Percentiles rank a stretch among this genome's conserved stretches.
phyloP scores from a whole-genome alignment of 164 flowering plant genomes.

The Berberis vulgaris region DNA sequence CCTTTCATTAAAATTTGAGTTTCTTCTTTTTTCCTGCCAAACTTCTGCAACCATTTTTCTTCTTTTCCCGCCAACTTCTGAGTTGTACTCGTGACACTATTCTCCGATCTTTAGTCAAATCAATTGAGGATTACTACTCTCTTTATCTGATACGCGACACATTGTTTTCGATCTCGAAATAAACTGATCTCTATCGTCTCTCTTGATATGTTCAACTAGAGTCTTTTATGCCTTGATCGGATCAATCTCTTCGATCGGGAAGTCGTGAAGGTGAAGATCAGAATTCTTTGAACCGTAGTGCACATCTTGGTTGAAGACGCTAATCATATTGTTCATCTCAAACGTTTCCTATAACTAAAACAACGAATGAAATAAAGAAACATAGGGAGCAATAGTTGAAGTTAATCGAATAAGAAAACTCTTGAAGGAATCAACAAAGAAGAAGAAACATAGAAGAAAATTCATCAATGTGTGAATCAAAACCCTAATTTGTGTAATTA shows the following conservation, averaged over 20 bases:
- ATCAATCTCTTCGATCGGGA: conserved; percentile 1
- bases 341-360: conserved; percentile 4
- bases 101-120: conserved; percentile 3
- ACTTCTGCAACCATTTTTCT: too few relatives aligned
- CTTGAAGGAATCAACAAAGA: too few relatives aligned
- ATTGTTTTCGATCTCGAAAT: conserved; percentile 8
- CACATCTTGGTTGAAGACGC: background rate
- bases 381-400: too few relatives aligned
- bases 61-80: too few relatives aligned
- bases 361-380: too few relatives aligned
- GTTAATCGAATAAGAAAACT: too few relatives aligned
- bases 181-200: conserved; percentile 23
- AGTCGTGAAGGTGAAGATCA: background rate
- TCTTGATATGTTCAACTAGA: conserved; percentile 13
- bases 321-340: background rate
- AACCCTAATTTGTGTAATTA: background rate
- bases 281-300: background rate
- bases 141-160: background rate
- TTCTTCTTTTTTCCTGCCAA: too few relatives aligned
- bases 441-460: too few relatives aligned
- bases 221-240: conserved; percentile 1
- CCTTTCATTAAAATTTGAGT: too few relatives aligned
- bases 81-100: background rate
- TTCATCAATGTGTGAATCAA: too few relatives aligned
- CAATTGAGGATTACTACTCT: too few relatives aligned